Base-by-base conservation (phyloP, 306 rosid genomes). In the Bauhinia variegata region DNA sequence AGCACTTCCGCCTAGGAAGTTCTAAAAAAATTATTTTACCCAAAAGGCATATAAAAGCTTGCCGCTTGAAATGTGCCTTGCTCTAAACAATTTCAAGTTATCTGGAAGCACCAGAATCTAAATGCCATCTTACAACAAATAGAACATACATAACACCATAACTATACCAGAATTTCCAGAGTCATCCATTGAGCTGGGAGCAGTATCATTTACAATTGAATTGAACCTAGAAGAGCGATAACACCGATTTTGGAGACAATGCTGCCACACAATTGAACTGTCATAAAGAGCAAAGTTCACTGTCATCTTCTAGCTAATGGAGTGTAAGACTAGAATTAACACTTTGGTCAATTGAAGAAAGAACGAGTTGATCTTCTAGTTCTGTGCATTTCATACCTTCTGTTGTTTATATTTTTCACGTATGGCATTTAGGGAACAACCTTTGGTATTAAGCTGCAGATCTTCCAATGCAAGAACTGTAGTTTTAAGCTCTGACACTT, bases 231-330 rank as follows among this genome's bases (percentile, higher is more conserved):
- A 92, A 87, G 60, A 87, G 85, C 16, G 88, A 59, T 47, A 54
- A 82, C 65, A 77, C 86, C 4, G 79, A 73, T 75, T 79, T 72
- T n/a, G 75, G 67, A 17, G 87, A 63, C 60, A 89, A 64, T 32
- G 66, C 58, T 53, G 98, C 91, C 78, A 92, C 92, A 19, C 85
- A 16, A 47, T 82, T 82, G 86, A 83, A 92, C 97, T 92, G 95
- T 67, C 74, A 84, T 11, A 38, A 37, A 42, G 81, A 54, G 51
- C 74, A 78, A 28, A 64, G 50, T 33, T 74, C 66, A 41, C 11
- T 23, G 57, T 77, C 75, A 71, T 23, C 70, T 37, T 46, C 34
- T 33, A 58, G 60, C 17, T 44, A 31, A 36, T 44, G 5, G 28
- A n/a, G 41, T 14, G 51, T 18, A 42, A 7, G 52, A 33, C 11